Base-by-base conservation (phyloP, 2,329 filamentous ascomycete species). In the Corinectria fuckeliana region DNA sequence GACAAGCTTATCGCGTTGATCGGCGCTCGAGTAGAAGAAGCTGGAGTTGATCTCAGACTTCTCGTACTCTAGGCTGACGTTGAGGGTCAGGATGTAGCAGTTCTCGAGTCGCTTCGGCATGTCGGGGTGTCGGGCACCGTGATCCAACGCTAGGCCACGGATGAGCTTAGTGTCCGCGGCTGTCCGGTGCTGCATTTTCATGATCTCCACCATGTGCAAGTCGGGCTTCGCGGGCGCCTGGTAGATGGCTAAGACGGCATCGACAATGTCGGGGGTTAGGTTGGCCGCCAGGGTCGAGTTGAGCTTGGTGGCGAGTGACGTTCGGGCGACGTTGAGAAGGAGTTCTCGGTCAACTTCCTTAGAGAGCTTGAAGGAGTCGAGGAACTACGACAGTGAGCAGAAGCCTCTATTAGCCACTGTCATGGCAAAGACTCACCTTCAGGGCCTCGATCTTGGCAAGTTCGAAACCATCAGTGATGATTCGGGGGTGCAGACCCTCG, bases 121-220 rank as follows among this genome's bases (percentile, higher is more conserved):
- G 74, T 99, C 95, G 3, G 95, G 95, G 79, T 99, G 95, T 73
- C 95, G 88, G 11, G 95, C 93, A 67, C 95, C 95, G 77, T 99
- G 95, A 73, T 99, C 95, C 61, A 99, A 82, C 9, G 92, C 95
- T 58, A 99, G 84, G 60, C 95, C 95, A 66, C 91, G 88, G 77
- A 99, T 97, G 60, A 99, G 87, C 78, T 97, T 93, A 57, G 95
- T 99, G 77, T 99, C 95, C 28, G 95, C 92, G 59, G 94, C 93
- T 51, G 92, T 93, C 69, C 94, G 91, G 82, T 99, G 95, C 81
- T 99, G 95, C 94, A 99, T 98, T 77, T 96, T 98, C 95, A 99
- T 99, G 72, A 99, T 98, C 80, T 99, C 95, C 68, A 99, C 86
- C 95, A 99, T 99, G 82, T 98, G 94, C 73, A 99, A 80, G 79